Percentiles rank a stretch among this genome's conserved stretches.
Conservation (phyloP, 805 yeast species). For the Cyberlindnera subsufficiens region DNA sequence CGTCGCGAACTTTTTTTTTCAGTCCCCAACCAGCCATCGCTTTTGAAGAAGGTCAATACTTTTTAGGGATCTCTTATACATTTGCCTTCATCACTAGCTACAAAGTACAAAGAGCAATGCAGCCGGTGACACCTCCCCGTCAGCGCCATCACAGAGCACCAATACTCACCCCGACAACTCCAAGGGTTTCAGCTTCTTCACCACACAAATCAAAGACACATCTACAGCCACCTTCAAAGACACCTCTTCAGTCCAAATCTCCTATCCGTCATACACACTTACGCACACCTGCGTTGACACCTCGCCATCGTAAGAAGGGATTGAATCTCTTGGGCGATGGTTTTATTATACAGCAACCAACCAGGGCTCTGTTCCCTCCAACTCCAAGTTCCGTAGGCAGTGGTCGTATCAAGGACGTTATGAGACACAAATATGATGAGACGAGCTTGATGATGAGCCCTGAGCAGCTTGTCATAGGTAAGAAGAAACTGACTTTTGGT, state of each 20-base stretch:
- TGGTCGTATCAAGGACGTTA: slow-evolving; percentile 18
- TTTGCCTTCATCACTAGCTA: too few relatives aligned
- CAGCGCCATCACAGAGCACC: not conserved
- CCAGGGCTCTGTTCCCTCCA: slow-evolving; percentile 24
- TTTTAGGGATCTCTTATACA: too few relatives aligned
- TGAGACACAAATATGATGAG: not conserved
- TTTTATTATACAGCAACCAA: slow-evolving; percentile 4
- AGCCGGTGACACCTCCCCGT: not conserved
- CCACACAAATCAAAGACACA: not conserved
- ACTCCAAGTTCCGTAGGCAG: slow-evolving; percentile 25
- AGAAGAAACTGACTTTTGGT: slow-evolving; percentile 11
- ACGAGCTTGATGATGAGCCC: too few relatives aligned
- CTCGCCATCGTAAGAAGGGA: slow-evolving; percentile 17
- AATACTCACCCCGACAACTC: not conserved
- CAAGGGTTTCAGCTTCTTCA: not conserved
- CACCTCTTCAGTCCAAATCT: slow-evolving; percentile 16
- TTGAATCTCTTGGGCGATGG: slow-evolving; percentile 5
- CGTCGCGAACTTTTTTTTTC: not conserved
- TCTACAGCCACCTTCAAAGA: not conserved
- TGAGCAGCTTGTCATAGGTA: not conserved
- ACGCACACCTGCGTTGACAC: slow-evolving; percentile 20
- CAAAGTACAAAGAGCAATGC: not conserved
- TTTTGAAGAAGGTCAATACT: too few relatives aligned
- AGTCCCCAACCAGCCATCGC: not conserved
- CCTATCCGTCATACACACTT: slow-evolving; percentile 5